Conservation (phyloP, 2,329 filamentous ascomycete genomes). For the Nectriaceae sp. region DNA sequence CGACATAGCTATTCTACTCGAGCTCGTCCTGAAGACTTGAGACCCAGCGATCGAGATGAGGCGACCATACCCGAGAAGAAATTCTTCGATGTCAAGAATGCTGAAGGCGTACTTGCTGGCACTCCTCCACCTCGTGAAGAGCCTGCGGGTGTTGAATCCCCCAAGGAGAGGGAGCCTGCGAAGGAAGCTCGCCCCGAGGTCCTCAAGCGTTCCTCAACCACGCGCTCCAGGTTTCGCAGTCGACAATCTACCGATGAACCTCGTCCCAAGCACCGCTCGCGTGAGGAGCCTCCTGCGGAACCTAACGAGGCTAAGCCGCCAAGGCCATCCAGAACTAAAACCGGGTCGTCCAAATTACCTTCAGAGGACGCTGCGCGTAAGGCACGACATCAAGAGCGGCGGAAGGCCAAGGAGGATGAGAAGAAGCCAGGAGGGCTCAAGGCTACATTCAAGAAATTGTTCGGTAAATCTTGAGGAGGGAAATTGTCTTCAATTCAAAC, state of each 20-base stretch:
- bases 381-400: slow-evolving; percentile 35
- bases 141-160: slow-evolving; percentile 15
- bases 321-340: slow-evolving; percentile 14
- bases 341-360: slow-evolving; percentile 17
- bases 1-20: slow-evolving; percentile 44
- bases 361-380: slow-evolving; percentile 36
- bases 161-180: slow-evolving; percentile 25
- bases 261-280: slow-evolving; percentile 3
- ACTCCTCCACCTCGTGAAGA: slow-evolving; percentile 28
- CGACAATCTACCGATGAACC: slow-evolving; percentile 22
- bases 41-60: slow-evolving; percentile 25
- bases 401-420: slow-evolving; percentile 33
- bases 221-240: slow-evolving; percentile 15
- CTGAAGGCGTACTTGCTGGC: slow-evolving; percentile 34
- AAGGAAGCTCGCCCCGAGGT: slow-evolving; percentile 22
- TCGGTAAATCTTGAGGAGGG: slow-evolving; percentile 23
- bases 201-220: slow-evolving; percentile 32
- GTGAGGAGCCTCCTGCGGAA: slow-evolving; percentile 17
- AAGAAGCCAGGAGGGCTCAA: slow-evolving; percentile 34
- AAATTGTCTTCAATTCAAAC: slow-evolving; percentile 14
- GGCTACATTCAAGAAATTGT: slow-evolving; percentile 34
- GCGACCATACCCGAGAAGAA: slow-evolving; percentile 35
- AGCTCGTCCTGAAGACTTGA: slow-evolving; percentile 30
- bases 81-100: slow-evolving; percentile 45
- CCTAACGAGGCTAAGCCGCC: slow-evolving; percentile 6